These are phyloP conservation scores for Arxiozyma bovina DNA, from an alignment of 1,139 yeast genomes.

Conservation along the genomic window DNA sequence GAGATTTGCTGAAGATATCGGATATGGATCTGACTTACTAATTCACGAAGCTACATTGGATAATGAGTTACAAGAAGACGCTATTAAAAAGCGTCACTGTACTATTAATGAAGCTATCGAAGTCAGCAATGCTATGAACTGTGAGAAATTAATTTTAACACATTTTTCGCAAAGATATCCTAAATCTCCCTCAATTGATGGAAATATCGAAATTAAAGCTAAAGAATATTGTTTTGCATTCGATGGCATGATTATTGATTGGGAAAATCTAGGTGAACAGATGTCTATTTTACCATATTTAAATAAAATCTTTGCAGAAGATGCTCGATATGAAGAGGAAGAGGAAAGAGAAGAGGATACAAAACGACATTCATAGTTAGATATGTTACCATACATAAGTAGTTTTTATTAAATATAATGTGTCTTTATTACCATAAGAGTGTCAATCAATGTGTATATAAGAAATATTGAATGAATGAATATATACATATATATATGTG, in stretches of 20 bases:
- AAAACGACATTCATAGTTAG: not conserved
- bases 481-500: not conserved
- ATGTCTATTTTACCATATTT: conserved; percentile 22
- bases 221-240: conserved; percentile 43
- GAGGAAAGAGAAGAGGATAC: conserved; percentile 13
- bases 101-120: conserved; percentile 81
- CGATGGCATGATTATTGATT: conserved; percentile 49
- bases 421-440: not conserved
- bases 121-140: conserved; percentile 63
- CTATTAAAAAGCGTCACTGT: conserved; percentile 75
- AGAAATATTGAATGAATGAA: not conserved
- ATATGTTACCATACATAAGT: not conserved
- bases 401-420: no score
- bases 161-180: conserved; percentile 92
- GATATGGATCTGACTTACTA: conserved; percentile 60
- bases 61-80: conserved; percentile 71
- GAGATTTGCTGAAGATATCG: conserved; percentile 51
- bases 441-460: not conserved
- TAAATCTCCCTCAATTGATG: conserved; percentile 41
- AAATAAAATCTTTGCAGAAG: conserved; percentile 28
- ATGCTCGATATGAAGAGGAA: conserved; percentile 17
- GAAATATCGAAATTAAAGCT: conserved; percentile 26
- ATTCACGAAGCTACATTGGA: conserved; percentile 93
- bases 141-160: conserved; percentile 64
- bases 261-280: conserved; percentile 37